Base-by-base conservation (phyloP, 2,329 filamentous ascomycete genomes). In the Penicillium carneum region DNA sequence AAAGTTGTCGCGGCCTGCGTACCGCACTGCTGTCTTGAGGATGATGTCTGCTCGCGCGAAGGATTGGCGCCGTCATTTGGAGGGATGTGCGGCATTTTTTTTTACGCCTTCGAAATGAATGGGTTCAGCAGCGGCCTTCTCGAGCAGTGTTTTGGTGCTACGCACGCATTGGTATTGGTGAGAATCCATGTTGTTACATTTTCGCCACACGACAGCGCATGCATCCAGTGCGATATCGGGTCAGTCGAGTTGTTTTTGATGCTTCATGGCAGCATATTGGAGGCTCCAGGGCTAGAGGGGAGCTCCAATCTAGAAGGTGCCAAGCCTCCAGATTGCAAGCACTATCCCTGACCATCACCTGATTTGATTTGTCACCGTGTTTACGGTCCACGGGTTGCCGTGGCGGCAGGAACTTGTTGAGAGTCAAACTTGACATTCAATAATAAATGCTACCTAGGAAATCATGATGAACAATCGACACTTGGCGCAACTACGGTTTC, bases 61-160 rank as follows among this genome's bases (percentile, higher is more conserved):
- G 59, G 83, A 84, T 56, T 87, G 84, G 85, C 75, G 81, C 9
- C 79, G 82, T 1, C 85, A 87, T 70, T 71, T 87, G 3, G 84
- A 87, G 55, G 85, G 85, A 0, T 86, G 84, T 63, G 84, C 84
- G 1, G 79, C 82, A 1, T 70, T 87, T 1, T 82, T 82, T 87
- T 23, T 23, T 79, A 82, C 61, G 79, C 82, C 1, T 80, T 82
- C 58, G 79, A 77, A 1, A 82, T 87, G 5, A 79, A 83, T 39
- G 85, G 84, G 0, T 79, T 84, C 3, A 77, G 79, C 6, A 81
- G 82, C 2, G 84, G 84, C 0, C 68, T 86, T 18, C 71, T 83
- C 83, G 84, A 64, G 84, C 84, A 0, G 76, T 86, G 0, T 87
- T 86, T 63, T 87, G 84, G 84, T 86, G 83, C 64, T 86, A 85